Base-by-base conservation (phyloP, 768 basidiomycete species). In the Cyathus striatus region DNA sequence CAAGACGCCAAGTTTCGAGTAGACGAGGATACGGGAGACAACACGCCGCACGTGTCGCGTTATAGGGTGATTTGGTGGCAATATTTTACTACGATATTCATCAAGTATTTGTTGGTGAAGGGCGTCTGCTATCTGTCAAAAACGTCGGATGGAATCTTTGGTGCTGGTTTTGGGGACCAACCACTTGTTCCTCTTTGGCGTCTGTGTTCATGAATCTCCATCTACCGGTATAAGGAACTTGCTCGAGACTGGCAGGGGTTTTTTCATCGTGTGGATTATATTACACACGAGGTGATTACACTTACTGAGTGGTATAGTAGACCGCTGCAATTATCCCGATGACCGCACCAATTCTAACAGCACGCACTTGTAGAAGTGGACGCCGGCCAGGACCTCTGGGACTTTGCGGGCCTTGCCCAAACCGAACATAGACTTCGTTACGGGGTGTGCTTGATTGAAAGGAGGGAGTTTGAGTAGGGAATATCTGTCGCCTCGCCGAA, bases 141-240 rank as follows among this genome's bases (percentile, higher is more conserved):
- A 14, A 18, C 3, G 23, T 13, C 21, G 13, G 12, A 24, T 21
- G 25, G 10, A 13, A 22, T 14, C 10, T 22, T 13, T 18, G 36
- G 18, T 25, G 9, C 21, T 14, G 3, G 14, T 16, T 14, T 13
- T 12, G 24, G 16, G 17, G 26, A 32, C 38, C 10, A 16, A 44
- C 43, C 36, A 17, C 25, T 4, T 23, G 39, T 21, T 45, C 44
- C 26, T 13, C 16, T 23, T 34, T 27, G 9, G 44, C 25, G 21
- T 18, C 23, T 14, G 30, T 24, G 23, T 40, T 25, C 43, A 44
- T 44, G 26, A 44, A 44, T 23, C 40, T 36, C 44, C 44, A 45
- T 22, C 44, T 6, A 13, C 44, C 44, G 10, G 44, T 45, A 6
- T 41, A 9, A n/a, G 44, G 44, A 26, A 45, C 44, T 32, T 45